Evolutionary conservation across 2,329 filamentous ascomycete species (phyloP).

Genomic region (Claviceps arundinis): DNA sequence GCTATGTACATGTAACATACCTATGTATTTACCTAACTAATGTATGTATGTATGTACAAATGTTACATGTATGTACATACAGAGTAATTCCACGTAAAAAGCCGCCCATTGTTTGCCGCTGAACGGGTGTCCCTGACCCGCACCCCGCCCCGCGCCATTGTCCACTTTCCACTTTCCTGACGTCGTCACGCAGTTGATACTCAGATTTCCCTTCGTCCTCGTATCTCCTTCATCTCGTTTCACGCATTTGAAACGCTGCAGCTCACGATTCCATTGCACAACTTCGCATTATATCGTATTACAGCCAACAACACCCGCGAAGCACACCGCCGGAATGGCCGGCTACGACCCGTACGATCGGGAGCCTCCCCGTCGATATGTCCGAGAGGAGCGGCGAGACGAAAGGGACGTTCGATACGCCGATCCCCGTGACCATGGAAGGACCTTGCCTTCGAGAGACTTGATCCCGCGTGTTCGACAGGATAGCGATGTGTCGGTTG

Average conservation of each 20-base stretch:
- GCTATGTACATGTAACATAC: too few relatives aligned
- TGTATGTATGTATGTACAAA: too few relatives aligned
- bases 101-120: background rate
- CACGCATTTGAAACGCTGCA: background rate
- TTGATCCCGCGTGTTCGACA: constrained; percentile 49
- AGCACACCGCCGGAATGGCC: constrained; percentile 16
- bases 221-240: background rate
- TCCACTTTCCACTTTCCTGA: background rate
- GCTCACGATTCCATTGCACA: background rate
- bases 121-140: background rate
- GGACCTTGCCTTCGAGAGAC: constrained; percentile 33
- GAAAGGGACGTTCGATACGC: constrained; percentile 39
- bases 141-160: background rate
- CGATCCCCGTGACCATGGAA: constrained; percentile 37
- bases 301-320: background rate
- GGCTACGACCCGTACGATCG: constrained; percentile 43
- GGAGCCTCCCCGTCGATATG: constrained; percentile 36
- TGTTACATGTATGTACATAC: too few relatives aligned
- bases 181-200: background rate
- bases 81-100: too few relatives aligned
- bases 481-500: constrained; percentile 61
- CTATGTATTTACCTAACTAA: too few relatives aligned
- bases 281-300: background rate
- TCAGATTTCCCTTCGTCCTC: background rate
- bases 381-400: constrained; percentile 40